Percentiles rank a stretch among this genome's conserved stretches.
Conservation (phyloP, 2,329 filamentous ascomycete genomes). For the Diaporthe sp. region DNA sequence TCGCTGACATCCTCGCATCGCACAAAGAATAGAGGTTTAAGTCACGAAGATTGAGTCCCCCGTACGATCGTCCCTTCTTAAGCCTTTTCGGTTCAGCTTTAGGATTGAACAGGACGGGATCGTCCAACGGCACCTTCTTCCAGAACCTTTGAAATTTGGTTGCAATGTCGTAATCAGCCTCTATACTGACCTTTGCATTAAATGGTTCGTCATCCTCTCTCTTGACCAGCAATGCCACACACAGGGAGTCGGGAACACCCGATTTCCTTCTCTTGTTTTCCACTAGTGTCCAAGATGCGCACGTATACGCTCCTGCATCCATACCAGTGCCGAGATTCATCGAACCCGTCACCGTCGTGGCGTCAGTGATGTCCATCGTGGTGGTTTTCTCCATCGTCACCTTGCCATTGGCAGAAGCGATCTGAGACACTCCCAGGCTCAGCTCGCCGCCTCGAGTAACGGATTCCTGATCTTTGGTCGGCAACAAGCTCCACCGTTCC, state of each 20-base stretch:
- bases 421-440: not conserved
- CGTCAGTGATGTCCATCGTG: not conserved
- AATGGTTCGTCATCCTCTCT: not conserved
- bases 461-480: not conserved
- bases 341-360: not conserved
- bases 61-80: not conserved
- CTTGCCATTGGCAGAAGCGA: not conserved
- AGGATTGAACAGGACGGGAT: conserved; percentile 2
- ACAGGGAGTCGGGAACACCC: not conserved
- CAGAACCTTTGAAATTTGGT: not conserved
- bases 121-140: not conserved
- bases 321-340: not conserved
- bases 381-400: not conserved
- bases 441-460: not conserved
- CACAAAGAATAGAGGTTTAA: not conserved
- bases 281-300: not conserved
- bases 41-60: not conserved
- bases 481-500: not conserved
- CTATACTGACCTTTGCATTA: not conserved
- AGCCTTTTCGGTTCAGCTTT: not conserved
- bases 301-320: not conserved
- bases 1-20: not conserved
- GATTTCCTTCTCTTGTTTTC: not conserved
- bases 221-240: not conserved
- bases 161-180: not conserved